phyloP scores from a whole-genome alignment of 1,284 basidiomycete species.

The Naganishia albida region DNA sequence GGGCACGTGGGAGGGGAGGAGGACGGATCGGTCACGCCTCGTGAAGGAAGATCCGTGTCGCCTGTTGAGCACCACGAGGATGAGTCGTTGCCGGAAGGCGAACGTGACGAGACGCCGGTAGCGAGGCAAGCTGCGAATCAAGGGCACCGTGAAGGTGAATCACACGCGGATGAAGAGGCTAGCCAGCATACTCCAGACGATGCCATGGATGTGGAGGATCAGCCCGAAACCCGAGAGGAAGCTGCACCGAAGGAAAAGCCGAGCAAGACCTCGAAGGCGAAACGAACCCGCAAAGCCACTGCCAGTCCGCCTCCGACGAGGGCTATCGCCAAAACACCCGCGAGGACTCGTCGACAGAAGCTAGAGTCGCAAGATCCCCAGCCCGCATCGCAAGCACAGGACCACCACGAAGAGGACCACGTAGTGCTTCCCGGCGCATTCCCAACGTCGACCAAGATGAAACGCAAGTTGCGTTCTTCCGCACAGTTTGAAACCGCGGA shows the following conservation, averaged over 20 bases:
- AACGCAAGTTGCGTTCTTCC: slow-evolving; percentile 15
- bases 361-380: slow-evolving; percentile 2
- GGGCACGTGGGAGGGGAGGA: neutral
- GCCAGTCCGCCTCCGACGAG: slow-evolving; percentile 2
- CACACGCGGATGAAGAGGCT: no score
- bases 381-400: neutral
- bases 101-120: slow-evolving; percentile 15
- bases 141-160: no score
- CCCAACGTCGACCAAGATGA: neutral
- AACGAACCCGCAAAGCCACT: slow-evolving; percentile 1
- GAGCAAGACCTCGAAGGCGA: slow-evolving; percentile 2
- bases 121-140: neutral
- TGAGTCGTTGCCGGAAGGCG: neutral
- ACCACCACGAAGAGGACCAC: neutral
- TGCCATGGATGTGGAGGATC: neutral
- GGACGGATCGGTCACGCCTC: slow-evolving; percentile 17
- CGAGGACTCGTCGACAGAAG: slow-evolving; percentile 15
- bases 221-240: neutral
- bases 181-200: neutral
- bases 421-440: slow-evolving; percentile 18
- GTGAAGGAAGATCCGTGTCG: slow-evolving; percentile 9
- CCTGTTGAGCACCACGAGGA: neutral
- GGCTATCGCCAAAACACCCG: slow-evolving; percentile 8
- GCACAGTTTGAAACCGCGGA: neutral
- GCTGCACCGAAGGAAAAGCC: neutral